Base-by-base conservation (phyloP, 2,329 filamentous ascomycete genomes). In the Rhexocercosporidium sp. region DNA sequence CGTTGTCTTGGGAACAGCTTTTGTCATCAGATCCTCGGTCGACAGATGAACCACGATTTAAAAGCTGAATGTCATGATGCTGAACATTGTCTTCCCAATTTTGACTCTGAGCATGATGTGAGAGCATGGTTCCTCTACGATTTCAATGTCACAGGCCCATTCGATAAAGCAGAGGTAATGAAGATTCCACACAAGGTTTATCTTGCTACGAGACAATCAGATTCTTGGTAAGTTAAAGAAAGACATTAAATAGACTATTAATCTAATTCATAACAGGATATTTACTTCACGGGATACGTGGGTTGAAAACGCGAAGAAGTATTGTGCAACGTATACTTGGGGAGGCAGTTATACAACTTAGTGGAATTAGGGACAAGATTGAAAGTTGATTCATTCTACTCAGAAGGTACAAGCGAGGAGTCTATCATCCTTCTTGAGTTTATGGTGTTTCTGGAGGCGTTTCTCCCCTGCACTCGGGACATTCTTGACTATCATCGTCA, bases 91-190 rank as follows among this genome's bases (percentile, higher is more conserved):
- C 44, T 65, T 12, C 62, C 62, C 4, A 53, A 65, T 9, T 65
- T 65, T 41, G 71, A 75, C 57, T 75, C 69, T 20, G 57, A 74
- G 65, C 27, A 74, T 65, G 67, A 68, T 53, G 54, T 76, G 46
- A 66, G 9, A 44, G 46, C 29, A n/a, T 63, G 47, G 47, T 63
- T 63, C 39, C 12, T 63, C 16, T 63, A 63, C 18, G 61, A 63
- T 25, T 63, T 54, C 20, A 63, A 63, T 53, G 61, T 63, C 27
- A 63, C 49, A 27, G 18, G 61, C 12, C 27, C 27, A 20, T 53
- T 63, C 9, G 22, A 56, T 44, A 63, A 39, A 22, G 49, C 39
- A 56, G 34, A 56, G 44, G 25, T 63, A 1, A 6, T 16, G 4
- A 54, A 8, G 12, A 64, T 59, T 59, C 27, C 51, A 29, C 47